These are phyloP conservation scores for Colletotrichum cereale DNA, from an alignment of 2,329 filamentous ascomycete species.

Conservation along the genomic window DNA sequence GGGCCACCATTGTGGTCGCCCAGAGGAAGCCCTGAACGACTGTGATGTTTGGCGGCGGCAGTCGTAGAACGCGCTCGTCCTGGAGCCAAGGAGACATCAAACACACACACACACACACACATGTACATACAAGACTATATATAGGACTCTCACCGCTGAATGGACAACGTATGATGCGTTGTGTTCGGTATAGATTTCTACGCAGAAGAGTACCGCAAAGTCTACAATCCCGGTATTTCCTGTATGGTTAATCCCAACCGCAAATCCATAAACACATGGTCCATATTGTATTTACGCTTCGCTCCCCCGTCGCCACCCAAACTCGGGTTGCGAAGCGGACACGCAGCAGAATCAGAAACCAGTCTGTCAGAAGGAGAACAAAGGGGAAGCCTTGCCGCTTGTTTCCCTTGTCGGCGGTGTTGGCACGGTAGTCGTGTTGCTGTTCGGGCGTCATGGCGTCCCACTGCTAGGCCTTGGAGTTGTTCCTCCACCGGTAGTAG, in stretches of 20 bases:
- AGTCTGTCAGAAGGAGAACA: accelerated
- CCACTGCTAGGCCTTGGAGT: conserved; percentile 53
- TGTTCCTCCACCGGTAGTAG: conserved; percentile 55
- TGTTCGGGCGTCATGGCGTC: conserved; percentile 55
- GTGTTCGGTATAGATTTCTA: background rate
- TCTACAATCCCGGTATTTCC: background rate
- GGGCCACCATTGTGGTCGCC: conserved; percentile 52
- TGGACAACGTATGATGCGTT: background rate
- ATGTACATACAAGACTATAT: too few species aligned
- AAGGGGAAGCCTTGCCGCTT: conserved; percentile 50
- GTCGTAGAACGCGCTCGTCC: background rate
- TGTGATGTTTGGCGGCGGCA: background rate
- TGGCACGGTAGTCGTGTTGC: conserved; percentile 57
- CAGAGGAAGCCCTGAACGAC: conserved; percentile 8
- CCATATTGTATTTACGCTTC: background rate
- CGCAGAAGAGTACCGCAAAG: background rate
- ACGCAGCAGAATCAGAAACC: background rate
- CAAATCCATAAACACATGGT: background rate
- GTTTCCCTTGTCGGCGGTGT: conserved; percentile 59
- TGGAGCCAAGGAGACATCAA: background rate
- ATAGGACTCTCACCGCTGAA: background rate
- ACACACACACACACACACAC: too few species aligned
- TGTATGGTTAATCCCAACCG: accelerated
- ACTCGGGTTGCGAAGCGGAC: conserved; percentile 31
- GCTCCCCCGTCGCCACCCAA: too few species aligned